A percentile compares a stretch with the other conserved stretches of the same genome.
phyloP scores from a whole-genome alignment of 1,139 yeast species.

The Pichia norvegensis region DNA sequence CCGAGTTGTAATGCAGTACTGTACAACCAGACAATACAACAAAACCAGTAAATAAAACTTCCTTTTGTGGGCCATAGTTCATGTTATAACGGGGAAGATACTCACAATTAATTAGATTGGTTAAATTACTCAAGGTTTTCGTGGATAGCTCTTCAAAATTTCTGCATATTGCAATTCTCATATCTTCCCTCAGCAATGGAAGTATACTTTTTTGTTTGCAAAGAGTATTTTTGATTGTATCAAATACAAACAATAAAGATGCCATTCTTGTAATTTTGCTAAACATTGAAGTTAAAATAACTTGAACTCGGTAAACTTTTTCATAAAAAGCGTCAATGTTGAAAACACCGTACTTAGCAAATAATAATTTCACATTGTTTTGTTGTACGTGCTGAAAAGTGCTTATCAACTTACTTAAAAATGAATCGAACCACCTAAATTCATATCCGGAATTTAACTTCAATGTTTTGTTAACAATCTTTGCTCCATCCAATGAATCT shows the following conservation, averaged over 20 bases:
- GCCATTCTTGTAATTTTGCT: constrained; percentile 9
- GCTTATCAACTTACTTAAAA: background rate
- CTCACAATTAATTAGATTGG: constrained; percentile 5
- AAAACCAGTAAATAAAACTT: constrained; percentile 6
- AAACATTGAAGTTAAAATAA: constrained; percentile 1
- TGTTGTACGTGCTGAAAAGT: constrained; percentile 1
- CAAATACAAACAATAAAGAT: constrained; percentile 5
- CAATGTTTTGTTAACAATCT: background rate
- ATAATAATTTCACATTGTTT: background rate
- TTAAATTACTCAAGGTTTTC: background rate
- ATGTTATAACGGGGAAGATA: constrained; percentile 5
- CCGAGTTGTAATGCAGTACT: constrained; percentile 10
- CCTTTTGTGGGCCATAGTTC: background rate
- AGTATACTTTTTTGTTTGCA: constrained; percentile 8
- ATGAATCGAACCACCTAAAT: background rate
- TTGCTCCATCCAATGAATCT: background rate
- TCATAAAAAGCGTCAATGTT: constrained; percentile 7
- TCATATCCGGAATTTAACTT: background rate
- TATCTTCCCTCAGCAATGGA: background rate
- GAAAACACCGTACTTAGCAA: constrained; percentile 2
- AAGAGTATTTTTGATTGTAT: constrained; percentile 7
- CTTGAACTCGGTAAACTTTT: background rate
- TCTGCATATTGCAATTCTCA: constrained; percentile 8
- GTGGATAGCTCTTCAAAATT: constrained; percentile 7
- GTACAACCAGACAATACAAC: constrained; percentile 5